Conservation (phyloP, 2,329 filamentous ascomycete genomes). For the Penicillium sp. region DNA sequence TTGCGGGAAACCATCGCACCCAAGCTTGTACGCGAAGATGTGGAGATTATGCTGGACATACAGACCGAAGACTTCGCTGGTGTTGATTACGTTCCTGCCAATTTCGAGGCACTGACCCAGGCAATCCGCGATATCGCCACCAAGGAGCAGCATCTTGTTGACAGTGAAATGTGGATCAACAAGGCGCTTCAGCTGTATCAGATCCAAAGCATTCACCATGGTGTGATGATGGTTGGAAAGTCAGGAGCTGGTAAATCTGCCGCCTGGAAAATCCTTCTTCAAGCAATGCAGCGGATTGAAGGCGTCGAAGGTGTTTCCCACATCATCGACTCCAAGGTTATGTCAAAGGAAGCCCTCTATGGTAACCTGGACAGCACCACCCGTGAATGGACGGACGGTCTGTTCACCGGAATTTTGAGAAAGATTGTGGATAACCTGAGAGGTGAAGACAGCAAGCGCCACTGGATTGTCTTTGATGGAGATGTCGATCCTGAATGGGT, state of each 20-base stretch:
- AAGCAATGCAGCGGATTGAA: conserved; percentile 88
- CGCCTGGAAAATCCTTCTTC: conserved; percentile 88
- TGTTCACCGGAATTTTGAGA: conserved; percentile 95
- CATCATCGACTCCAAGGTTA: conserved; percentile 98
- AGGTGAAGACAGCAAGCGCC: conserved; percentile 92
- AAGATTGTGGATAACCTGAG: conserved; percentile 99
- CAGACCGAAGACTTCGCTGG: conserved; percentile 88
- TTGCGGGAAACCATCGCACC: conserved; percentile 97
- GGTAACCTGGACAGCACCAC: conserved; percentile 95
- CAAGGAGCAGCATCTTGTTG: conserved; percentile 79
- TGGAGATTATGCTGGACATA: conserved; percentile 81
- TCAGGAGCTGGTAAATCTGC: conserved; percentile 97
- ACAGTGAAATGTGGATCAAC: conserved; percentile 94
- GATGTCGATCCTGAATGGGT: conserved; percentile 99
- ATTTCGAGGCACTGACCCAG: conserved; percentile 73
- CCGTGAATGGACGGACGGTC: conserved; percentile 96
- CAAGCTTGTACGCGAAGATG: conserved; percentile 91
- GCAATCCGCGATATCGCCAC: conserved; percentile 78
- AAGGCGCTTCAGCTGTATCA: conserved; percentile 97
- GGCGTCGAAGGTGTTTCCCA: conserved; percentile 92
- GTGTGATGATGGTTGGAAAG: conserved; percentile 99
- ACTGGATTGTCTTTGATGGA: conserved; percentile 99
- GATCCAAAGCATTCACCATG: conserved; percentile 96
- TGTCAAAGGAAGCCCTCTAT: conserved; percentile 98
- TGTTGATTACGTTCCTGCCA: conserved; percentile 87